Evolutionary conservation across 2,329 filamentous ascomycete species (phyloP).

Genomic region (Calonectria crousiana): DNA sequence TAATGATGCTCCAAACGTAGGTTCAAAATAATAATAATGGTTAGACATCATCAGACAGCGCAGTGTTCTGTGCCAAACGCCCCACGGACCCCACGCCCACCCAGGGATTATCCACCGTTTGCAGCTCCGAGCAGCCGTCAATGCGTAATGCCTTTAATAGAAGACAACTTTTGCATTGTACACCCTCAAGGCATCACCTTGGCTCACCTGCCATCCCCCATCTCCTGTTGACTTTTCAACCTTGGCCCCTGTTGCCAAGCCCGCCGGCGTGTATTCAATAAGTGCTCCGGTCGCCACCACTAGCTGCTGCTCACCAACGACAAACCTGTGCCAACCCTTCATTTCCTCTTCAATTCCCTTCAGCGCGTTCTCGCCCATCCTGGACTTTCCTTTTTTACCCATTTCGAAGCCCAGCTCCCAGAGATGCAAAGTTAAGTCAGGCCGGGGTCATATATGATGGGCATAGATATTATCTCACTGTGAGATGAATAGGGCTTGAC

Average conservation of each 20-base stretch:
- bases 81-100: too few relatives aligned
- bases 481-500: not conserved
- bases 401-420: not conserved
- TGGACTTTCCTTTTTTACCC: not conserved
- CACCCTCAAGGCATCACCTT: not conserved
- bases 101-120: not conserved
- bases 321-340: not conserved
- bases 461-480: not conserved
- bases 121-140: not conserved
- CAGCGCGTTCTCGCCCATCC: not conserved
- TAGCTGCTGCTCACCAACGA: not conserved
- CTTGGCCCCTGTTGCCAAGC: not conserved
- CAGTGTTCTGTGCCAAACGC: too few relatives aligned
- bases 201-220: not conserved
- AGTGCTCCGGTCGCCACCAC: not conserved
- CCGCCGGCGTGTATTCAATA: not conserved
- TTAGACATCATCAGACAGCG: too few relatives aligned
- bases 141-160: not conserved
- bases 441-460: not conserved
- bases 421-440: not conserved
- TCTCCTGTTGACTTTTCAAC: not conserved
- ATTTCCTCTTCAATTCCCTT: not conserved
- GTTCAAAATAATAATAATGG: too few relatives aligned
- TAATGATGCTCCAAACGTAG: not conserved
- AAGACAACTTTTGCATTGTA: not conserved